Evolutionary conservation across 2,329 filamentous ascomycete species (phyloP).

Genomic region (Blumeria hordei): DNA sequence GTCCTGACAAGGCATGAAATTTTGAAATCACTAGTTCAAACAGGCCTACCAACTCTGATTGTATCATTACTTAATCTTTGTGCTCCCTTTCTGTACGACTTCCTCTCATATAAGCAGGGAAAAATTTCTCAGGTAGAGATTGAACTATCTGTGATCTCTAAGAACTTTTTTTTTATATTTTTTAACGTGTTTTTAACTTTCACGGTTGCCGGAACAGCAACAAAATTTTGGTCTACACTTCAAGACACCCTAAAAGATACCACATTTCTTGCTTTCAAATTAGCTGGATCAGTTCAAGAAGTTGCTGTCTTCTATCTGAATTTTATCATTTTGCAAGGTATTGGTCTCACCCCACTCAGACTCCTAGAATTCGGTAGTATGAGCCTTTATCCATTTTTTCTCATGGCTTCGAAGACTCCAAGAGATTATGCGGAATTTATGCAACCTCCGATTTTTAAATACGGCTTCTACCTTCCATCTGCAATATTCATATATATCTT

Average conservation of each 20-base stretch:
- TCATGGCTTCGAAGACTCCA: conserved; percentile 62
- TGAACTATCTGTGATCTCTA: conserved; percentile 82
- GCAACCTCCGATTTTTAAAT: conserved; percentile 70
- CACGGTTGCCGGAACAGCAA: conserved; percentile 61
- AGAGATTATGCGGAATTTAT: conserved; percentile 67
- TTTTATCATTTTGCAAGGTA: conserved; percentile 75
- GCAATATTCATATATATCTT: conserved; percentile 85
- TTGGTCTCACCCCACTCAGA: conserved; percentile 85
- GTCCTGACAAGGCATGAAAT: conserved; percentile 44
- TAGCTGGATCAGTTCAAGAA: conserved; percentile 51
- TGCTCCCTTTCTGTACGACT: conserved; percentile 88
- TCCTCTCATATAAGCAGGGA: conserved; percentile 71
- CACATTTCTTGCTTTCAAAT: conserved; percentile 45
- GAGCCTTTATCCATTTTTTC: conserved; percentile 55
- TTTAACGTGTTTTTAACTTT: conserved; percentile 98
- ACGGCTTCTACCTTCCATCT: conserved; percentile 86
- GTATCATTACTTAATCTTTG: conserved; percentile 71
- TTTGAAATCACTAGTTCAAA: conserved; percentile 56
- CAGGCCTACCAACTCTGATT: conserved; percentile 63
- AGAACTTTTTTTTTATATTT: conserved; percentile 98
- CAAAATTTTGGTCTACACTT: conserved; percentile 48
- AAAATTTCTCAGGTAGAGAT: conserved; percentile 90
- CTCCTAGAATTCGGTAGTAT: conserved; percentile 78
- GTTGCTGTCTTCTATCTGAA: conserved; percentile 76
- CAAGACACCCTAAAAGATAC: conserved; percentile 57